Base-by-base conservation (phyloP, 495 filamentous ascomycete genomes). In the Aspergillus bridgeri region DNA sequence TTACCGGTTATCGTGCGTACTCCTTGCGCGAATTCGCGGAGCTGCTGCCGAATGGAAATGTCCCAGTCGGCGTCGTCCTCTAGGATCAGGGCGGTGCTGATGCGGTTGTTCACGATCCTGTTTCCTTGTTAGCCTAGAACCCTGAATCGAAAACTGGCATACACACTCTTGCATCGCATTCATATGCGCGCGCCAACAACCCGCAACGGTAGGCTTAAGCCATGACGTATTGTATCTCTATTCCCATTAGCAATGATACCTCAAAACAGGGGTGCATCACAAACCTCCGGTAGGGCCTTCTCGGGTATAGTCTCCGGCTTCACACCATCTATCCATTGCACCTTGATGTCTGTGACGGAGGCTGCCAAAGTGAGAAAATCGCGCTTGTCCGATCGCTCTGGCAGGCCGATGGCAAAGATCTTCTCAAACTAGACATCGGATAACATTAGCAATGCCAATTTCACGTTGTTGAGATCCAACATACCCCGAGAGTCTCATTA, bases 1-100 rank as follows among this genome's bases (percentile, higher is more conserved):
- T 63, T 65, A 20, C 55, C 46, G 56, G 72, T 60, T 19, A 73
- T 48, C 13, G 69, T 45, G 21, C 69, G 64, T 6, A 69, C 49
- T 3, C 65, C 66, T 20, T 58, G 60, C 24, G 75, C 59, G 42
- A 81, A 81, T 75, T 83, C 70, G 58, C 73, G 60, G 15, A 86
- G 69, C 57, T 85, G 83, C 9, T 68, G 61, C 25, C 76, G 74
- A 49, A 86, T 66, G 23, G 65, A 65, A 19, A 83, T 68, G 46
- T 84, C 81, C 82, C 82, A 85, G 62, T 84, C 82, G 17, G 75
- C 74, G 48, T 84, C 82, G 52, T 85, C 82, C 63, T 85, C 82
- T 45, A 85, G 49, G 5, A 84, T 77, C 13, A 85, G 56, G n/a
- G 81, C 81, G 0, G 77, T 76, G 0, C 71, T 64, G n/a, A 81